Conservation (phyloP, 805 yeast genomes). For the Schwanniomyces vanrijiae region DNA sequence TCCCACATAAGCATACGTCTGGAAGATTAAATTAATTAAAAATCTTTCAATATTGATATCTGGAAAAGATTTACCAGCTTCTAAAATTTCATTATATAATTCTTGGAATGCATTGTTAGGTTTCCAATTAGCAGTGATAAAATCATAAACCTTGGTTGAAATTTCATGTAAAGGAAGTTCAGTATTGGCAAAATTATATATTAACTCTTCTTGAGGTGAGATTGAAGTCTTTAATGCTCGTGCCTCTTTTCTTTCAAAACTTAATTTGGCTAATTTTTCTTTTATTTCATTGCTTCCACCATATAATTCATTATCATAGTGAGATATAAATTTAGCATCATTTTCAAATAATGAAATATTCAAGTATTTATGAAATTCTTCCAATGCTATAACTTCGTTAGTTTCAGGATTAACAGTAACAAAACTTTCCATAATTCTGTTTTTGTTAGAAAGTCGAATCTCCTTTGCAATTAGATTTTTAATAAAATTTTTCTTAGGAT, state of each 20-base stretch:
- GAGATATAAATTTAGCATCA: constrained; percentile 25
- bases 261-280: constrained; percentile 24
- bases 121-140: constrained; percentile 40
- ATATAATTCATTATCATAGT: constrained; percentile 36
- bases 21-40: constrained; percentile 61
- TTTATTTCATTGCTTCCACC: constrained; percentile 29
- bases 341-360: constrained; percentile 34
- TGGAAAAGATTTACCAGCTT: constrained; percentile 16
- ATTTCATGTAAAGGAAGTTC: constrained; percentile 36
- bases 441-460: constrained; percentile 74
- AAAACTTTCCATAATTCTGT: constrained; percentile 69
- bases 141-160: constrained; percentile 40
- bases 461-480: constrained; percentile 82
- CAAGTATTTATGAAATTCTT: constrained; percentile 41
- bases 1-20: constrained; percentile 77
- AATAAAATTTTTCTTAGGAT: constrained; percentile 74
- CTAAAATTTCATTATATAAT: constrained; percentile 29
- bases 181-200: constrained; percentile 34
- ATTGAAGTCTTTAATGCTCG: constrained; percentile 13
- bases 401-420: constrained; percentile 29
- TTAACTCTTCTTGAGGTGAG: constrained; percentile 39
- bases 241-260: constrained; percentile 18
- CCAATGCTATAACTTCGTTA: constrained; percentile 32
- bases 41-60: constrained; percentile 30
- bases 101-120: constrained; percentile 35